Conservation (phyloP, 2,329 filamentous ascomycete genomes). For the Colletotrichum australisinense region DNA sequence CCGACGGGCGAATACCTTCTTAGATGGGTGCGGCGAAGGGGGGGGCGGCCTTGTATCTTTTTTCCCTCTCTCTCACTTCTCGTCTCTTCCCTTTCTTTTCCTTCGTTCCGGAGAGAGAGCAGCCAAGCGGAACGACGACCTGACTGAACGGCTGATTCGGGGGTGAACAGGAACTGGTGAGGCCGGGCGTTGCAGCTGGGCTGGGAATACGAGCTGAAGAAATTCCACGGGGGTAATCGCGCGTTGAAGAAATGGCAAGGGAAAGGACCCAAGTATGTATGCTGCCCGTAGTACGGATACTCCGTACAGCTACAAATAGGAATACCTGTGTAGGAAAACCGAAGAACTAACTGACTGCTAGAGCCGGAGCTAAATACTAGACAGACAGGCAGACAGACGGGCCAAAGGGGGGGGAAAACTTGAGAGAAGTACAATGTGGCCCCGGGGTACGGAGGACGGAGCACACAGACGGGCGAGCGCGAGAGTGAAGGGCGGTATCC, state of each 20-base stretch:
- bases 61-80: background rate
- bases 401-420: background rate
- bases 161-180: background rate
- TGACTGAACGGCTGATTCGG: background rate
- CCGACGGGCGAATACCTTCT: background rate
- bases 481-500: background rate
- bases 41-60: background rate
- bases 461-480: background rate
- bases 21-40: background rate
- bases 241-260: constrained; percentile 16
- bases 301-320: background rate
- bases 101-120: background rate
- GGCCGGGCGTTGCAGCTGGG: background rate
- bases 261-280: background rate
- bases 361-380: background rate
- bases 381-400: background rate
- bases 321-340: background rate
- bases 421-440: background rate
- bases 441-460: background rate
- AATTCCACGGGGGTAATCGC: constrained; percentile 16
- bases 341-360: background rate
- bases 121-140: background rate
- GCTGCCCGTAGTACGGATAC: background rate
- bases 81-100: background rate
- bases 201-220: constrained; percentile 37